Conservation (phyloP, 345 rosid genomes). For the Geranium rotundifolium region DNA sequence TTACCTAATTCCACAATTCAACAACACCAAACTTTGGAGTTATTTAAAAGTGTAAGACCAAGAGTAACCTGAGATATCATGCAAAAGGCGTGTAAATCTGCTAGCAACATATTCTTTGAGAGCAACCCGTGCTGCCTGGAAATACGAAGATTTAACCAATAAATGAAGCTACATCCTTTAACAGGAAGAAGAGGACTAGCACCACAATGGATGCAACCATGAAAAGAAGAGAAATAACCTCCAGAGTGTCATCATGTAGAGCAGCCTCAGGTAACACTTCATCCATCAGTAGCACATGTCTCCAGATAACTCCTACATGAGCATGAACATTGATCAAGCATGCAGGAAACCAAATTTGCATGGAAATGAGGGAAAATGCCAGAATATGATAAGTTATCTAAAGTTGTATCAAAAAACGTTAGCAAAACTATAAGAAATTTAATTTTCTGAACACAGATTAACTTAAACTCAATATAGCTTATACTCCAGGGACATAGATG, state of each 20-base stretch:
- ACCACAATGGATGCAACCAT: conserved; percentile 10
- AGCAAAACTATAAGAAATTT: neutral
- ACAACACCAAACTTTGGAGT: conserved; percentile 1
- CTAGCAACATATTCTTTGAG: conserved; percentile 56
- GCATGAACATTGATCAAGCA: conserved; percentile 15
- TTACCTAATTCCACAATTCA: neutral
- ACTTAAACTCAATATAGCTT: too few species aligned
- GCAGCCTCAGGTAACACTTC: conserved; percentile 67
- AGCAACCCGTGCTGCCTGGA: conserved; percentile 70
- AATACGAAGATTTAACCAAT: conserved; percentile 24
- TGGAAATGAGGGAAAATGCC: conserved; percentile 8
- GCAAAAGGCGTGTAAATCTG: conserved; percentile 58
- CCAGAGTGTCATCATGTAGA: conserved; percentile 57
- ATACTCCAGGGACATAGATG: neutral
- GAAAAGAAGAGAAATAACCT: conserved; percentile 31
- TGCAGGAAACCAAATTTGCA: conserved; percentile 9
- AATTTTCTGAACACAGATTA: neutral
- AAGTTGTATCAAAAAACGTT: conserved; percentile 5
- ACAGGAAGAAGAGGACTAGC: conserved; percentile 3
- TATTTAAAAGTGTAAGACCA: neutral
- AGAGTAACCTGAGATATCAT: conserved; percentile 67
- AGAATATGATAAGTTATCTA: neutral
- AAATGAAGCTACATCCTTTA: neutral
- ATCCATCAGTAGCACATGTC: conserved; percentile 76
- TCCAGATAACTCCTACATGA: conserved; percentile 70